These are phyloP conservation scores for Climacium dendroides DNA, from an alignment of 225 moss, liverwort and hornwort genomes.

Conservation along the genomic window DNA sequence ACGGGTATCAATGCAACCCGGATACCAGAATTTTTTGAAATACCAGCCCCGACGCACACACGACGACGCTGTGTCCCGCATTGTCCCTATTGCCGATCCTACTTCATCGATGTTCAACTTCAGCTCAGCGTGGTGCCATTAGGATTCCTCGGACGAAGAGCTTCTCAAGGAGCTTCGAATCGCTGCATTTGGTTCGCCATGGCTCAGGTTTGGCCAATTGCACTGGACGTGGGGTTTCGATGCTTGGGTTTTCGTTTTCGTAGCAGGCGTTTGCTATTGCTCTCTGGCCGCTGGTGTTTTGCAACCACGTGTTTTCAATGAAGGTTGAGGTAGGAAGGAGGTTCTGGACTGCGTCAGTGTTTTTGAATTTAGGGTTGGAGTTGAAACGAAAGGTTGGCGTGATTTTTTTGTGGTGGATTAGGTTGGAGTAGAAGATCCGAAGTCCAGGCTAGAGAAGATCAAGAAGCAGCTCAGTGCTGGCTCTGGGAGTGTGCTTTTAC, in stretches of 20 bases:
- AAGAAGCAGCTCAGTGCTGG: constrained; percentile 75
- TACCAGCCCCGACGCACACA: not conserved
- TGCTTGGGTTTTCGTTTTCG: not conserved
- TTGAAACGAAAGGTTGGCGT: not conserved
- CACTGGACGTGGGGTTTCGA: not conserved
- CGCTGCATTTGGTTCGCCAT: constrained; percentile 4
- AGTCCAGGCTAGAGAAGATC: constrained; percentile 73
- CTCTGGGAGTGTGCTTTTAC: constrained; percentile 51
- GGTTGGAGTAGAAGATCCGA: constrained; percentile 62
- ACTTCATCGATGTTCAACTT: not conserved
- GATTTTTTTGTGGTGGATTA: not conserved
- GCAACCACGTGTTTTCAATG: not conserved
- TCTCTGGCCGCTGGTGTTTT: not conserved
- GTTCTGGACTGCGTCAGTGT: not conserved
- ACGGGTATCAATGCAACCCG: not conserved
- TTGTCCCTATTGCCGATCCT: not conserved
- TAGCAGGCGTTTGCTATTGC: not conserved
- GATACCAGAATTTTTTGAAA: not conserved
- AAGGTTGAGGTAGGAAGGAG: too few species aligned
- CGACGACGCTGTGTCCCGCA: not conserved
- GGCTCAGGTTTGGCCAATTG: constrained; percentile 6
- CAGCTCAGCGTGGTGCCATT: not conserved
- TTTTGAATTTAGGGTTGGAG: not conserved
- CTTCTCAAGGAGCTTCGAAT: not conserved
- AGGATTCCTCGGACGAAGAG: not conserved